Percentiles rank a stretch among this genome's conserved stretches.
Evolutionary conservation across 1,284 basidiomycete genomes (phyloP).

Genomic region (Boletus albobrunnescens): DNA sequence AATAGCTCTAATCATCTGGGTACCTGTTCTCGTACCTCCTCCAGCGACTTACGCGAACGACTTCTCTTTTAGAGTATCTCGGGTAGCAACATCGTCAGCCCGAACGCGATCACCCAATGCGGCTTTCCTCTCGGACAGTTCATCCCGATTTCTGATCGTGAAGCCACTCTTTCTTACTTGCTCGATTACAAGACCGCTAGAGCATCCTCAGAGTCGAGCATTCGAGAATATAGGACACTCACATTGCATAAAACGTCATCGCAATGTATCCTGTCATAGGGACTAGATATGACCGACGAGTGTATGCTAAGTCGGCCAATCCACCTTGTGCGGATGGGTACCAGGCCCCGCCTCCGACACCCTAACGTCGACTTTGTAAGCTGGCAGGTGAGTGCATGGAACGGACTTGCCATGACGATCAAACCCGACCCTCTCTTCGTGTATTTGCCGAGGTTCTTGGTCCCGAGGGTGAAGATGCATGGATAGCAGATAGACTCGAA

Average conservation of each 20-base stretch:
- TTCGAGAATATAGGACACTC: conserved; percentile 24
- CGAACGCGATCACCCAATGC: not conserved
- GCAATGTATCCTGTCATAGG: conserved; percentile 57
- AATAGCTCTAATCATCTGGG: conserved; percentile 1
- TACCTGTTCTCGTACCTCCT: conserved; percentile 1
- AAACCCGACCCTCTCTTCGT: conserved; percentile 69
- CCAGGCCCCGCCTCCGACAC: conserved; percentile 73
- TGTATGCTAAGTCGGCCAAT: conserved; percentile 55
- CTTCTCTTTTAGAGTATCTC: conserved; percentile 10
- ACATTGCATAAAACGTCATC: conserved; percentile 57
- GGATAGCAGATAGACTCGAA: conserved; percentile 75
- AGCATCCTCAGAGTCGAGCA: not conserved
- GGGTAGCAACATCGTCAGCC: not conserved
- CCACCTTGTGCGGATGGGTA: conserved; percentile 70
- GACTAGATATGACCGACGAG: conserved; percentile 55
- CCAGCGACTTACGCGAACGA: conserved; percentile 6
- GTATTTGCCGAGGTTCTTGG: conserved; percentile 64
- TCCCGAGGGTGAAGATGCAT: conserved; percentile 70
- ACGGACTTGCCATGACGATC: conserved; percentile 51
- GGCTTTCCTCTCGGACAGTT: conserved; percentile 28
- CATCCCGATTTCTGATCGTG: conserved; percentile 47
- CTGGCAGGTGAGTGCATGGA: not conserved
- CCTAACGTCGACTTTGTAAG: conserved; percentile 32
- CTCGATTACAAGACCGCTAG: conserved; percentile 50
- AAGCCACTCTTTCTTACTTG: conserved; percentile 49